Evolutionary conservation across 2,329 filamentous ascomycete species (phyloP).

Genomic region (Microthyrium microscopicum): DNA sequence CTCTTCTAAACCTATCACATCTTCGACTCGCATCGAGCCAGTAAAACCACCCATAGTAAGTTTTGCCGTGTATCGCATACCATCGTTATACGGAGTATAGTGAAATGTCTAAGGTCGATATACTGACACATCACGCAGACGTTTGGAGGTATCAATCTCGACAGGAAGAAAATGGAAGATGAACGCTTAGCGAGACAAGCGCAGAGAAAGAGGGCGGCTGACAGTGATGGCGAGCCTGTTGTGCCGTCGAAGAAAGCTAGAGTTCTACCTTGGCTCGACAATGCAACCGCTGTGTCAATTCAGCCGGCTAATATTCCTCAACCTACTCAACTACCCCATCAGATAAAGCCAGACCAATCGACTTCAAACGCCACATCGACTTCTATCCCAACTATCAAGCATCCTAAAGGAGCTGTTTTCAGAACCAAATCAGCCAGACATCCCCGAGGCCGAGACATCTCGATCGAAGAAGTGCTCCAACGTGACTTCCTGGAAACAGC

Average conservation of each 20-base stretch:
- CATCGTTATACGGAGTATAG: background rate
- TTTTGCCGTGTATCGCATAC: background rate
- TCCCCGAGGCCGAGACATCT: slow-evolving; percentile 50
- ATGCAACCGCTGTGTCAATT: background rate
- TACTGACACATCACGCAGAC: too few species aligned
- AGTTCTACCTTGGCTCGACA: slow-evolving; percentile 8
- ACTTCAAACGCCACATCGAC: background rate
- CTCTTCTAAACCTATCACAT: background rate
- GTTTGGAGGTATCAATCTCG: too few species aligned
- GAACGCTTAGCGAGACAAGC: slow-evolving; percentile 56
- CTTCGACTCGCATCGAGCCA: background rate
- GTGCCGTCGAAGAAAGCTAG: slow-evolving; percentile 5
- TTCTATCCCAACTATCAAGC: slow-evolving; percentile 20
- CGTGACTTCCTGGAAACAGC: slow-evolving; percentile 55
- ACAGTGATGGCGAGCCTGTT: slow-evolving; percentile 13
- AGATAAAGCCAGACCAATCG: background rate
- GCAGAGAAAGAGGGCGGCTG: slow-evolving; percentile 37
- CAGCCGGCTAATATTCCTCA: slow-evolving; percentile 1
- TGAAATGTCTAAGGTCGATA: too few species aligned
- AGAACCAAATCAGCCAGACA: slow-evolving; percentile 61
- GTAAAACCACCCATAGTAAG: background rate
- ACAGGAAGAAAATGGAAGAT: slow-evolving; percentile 72
- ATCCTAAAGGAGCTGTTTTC: slow-evolving; percentile 51
- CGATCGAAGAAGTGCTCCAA: slow-evolving; percentile 73
- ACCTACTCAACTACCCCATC: background rate